phyloP scores from a whole-genome alignment of 208 protist species.

The Leishmania braziliensis region DNA sequence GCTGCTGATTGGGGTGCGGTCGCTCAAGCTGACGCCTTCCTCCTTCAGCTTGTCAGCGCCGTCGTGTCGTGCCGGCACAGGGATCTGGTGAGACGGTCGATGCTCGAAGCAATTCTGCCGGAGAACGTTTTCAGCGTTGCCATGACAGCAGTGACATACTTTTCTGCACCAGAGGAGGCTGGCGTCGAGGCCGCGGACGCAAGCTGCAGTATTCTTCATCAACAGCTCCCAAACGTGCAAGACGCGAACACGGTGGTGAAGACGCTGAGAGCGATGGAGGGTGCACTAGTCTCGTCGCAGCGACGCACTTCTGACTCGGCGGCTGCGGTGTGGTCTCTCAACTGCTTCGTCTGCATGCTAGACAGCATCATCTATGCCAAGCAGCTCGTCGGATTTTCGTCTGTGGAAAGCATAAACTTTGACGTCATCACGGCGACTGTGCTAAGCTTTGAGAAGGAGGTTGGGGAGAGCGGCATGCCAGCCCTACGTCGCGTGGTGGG shows the following conservation, averaged over 20 bases:
- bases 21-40: conserved; percentile 15
- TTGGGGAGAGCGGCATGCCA: conserved; percentile 18
- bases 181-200: conserved; percentile 27
- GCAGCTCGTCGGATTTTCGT: conserved; percentile 35
- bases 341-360: conserved; percentile 36
- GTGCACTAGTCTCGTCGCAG: conserved; percentile 20
- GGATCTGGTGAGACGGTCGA: conserved; percentile 32
- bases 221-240: conserved; percentile 30
- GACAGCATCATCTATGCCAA: conserved; percentile 42
- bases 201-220: conserved; percentile 25
- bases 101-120: conserved; percentile 32
- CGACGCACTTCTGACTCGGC: conserved; percentile 9
- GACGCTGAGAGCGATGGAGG: conserved; percentile 27
- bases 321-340: conserved; percentile 20
- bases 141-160: conserved; percentile 24
- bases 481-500: conserved; percentile 22
- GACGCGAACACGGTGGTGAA: conserved; percentile 15
- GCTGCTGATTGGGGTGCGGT: not conserved
- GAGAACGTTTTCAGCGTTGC: conserved; percentile 23
- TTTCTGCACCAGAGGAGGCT: conserved; percentile 16
- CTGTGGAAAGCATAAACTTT: conserved; percentile 41
- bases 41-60: conserved; percentile 23
- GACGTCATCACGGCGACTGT: conserved; percentile 35
- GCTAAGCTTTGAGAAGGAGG: conserved; percentile 34
- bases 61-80: conserved; percentile 34